A percentile compares a stretch with the other conserved stretches of the same genome.
These are phyloP conservation scores for Exophiala spinifera DNA, from an alignment of 2,329 filamentous ascomycete genomes.

Conservation along the genomic window DNA sequence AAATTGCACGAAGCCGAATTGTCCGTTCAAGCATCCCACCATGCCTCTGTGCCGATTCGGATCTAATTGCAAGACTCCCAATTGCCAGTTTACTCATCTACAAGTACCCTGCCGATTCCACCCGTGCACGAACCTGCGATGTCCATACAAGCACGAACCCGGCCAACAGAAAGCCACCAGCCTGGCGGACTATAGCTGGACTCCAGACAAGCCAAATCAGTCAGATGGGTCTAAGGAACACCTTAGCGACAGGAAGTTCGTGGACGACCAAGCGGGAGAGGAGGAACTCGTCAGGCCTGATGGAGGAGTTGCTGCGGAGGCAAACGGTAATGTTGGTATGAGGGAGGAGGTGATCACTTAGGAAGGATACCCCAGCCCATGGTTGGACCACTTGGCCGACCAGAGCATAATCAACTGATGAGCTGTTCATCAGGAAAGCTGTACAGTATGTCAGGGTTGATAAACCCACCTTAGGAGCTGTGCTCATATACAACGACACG, in stretches of 20 bases:
- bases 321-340: constrained; percentile 10
- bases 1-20: constrained; percentile 83
- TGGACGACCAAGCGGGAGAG: constrained; percentile 60
- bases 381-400: background rate
- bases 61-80: constrained; percentile 73
- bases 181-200: constrained; percentile 91
- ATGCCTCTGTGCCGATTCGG: constrained; percentile 90
- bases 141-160: constrained; percentile 84
- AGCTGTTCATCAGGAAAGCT: background rate
- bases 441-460: background rate
- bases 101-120: constrained; percentile 84
- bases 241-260: constrained; percentile 85
- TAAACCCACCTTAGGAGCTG: background rate
- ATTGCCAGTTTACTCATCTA: constrained; percentile 88
- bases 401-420: background rate
- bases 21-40: constrained; percentile 82
- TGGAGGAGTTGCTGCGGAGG: background rate
- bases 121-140: constrained; percentile 85
- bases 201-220: constrained; percentile 48
- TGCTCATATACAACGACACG: background rate
- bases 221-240: constrained; percentile 53
- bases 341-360: constrained; percentile 20
- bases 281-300: constrained; percentile 69
- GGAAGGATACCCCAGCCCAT: background rate
- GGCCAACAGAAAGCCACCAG: constrained; percentile 70